These are phyloP conservation scores for Xylaria acuta DNA, from an alignment of 495 filamentous ascomycete species.

Conservation along the genomic window DNA sequence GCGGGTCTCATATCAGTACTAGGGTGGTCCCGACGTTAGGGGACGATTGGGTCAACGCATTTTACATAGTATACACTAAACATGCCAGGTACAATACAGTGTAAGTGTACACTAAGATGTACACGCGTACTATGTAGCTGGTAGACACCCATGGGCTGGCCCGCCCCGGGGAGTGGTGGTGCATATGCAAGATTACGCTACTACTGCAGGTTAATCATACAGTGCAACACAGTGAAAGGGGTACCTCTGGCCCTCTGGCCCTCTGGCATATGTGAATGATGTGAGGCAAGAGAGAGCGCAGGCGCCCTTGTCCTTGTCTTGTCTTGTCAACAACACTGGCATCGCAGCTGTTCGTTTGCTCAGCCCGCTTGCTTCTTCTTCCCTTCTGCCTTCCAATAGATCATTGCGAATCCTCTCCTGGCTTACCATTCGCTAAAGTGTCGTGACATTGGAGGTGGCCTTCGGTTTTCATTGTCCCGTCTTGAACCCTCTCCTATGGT, in stretches of 20 bases:
- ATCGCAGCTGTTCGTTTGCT: slow-evolving; percentile 14
- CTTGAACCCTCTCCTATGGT: slow-evolving; percentile 12
- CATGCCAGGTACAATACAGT: neutral
- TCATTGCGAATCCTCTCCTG: neutral
- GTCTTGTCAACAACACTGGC: slow-evolving; percentile 6
- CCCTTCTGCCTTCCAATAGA: neutral
- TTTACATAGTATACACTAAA: neutral
- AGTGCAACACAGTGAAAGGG: neutral
- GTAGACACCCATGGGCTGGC: neutral
- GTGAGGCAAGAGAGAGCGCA: neutral
- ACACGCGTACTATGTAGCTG: no score
- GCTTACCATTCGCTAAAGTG: slow-evolving; percentile 9
- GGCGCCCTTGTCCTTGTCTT: neutral
- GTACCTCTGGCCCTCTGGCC: neutral
- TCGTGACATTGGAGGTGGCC: neutral
- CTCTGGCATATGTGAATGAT: neutral
- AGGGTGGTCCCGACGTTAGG: slow-evolving; percentile 10
- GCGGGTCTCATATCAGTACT: neutral
- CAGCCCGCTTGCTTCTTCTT: neutral
- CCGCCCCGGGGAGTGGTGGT: neutral
- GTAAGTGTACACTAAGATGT: no score
- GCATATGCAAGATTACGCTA: slow-evolving; percentile 27
- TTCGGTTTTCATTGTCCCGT: slow-evolving; percentile 14
- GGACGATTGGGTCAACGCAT: neutral
- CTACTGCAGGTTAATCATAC: slow-evolving; percentile 19